Evolutionary conservation across 176 grass and related monocot genomes (phyloP), one percentile per base, ranked within the genome.

Genomic region (Themeda triandra): DNA sequence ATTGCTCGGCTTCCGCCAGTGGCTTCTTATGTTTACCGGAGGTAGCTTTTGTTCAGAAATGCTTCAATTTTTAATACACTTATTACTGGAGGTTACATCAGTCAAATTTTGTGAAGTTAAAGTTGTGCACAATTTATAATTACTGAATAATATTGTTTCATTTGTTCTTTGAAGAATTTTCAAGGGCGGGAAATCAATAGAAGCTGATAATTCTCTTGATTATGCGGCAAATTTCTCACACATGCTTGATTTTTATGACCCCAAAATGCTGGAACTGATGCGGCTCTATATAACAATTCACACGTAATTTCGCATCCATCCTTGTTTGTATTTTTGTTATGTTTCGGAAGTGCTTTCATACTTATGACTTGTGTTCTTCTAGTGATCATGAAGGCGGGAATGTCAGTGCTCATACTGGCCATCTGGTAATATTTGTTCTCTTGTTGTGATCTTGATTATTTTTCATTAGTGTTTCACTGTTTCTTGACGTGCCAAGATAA

Each of bases 221-320:
- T 99, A 96, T 3, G 91, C 89, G 1, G 96, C 93, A 12, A 96
- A 99, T 81, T 99, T 94, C 86, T 99, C 96, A 81, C 96, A 99
- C 84, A 94, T 99, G 96, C 87, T 99, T 76, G 96, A 89, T 36
- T 99, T 94, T 92, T 89, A 95, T 10, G 93, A 96, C 69, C 93
- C 96, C 31, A 99, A 99, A 92, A 99, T 99, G 96, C 81, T 96
- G 59, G 96, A 99, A 64, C 78, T 99, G 80, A 99, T 99, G 96
- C 91, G 96, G 75, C 88, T 99, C 87, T 99, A 99, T 81, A 33
- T 99, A 71, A 99, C 96, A 87, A 99, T 99, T 88, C 96, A 99
- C 42, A 83, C 91, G 96, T 98, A 88, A 88, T 14, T 82, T 19
- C 70, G 71, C 33, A 66, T 82, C 28, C 5, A 70, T 76, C 68